A percentile compares a stretch with the other conserved stretches of the same genome.
Conservation (phyloP, 2,329 filamentous ascomycete genomes). For the Hypoxylon sp. region DNA sequence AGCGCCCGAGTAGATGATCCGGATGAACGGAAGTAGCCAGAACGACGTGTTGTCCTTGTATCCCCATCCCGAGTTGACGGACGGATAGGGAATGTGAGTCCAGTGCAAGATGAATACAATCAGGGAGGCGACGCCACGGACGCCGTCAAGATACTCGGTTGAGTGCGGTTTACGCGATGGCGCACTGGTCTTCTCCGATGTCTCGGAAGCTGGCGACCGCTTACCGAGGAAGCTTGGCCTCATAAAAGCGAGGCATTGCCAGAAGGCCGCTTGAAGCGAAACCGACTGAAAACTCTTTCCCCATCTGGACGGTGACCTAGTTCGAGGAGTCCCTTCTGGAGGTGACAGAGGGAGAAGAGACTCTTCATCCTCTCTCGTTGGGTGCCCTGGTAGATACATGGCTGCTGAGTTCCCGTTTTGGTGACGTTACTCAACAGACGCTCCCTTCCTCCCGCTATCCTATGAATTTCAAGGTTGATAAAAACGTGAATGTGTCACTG, state of each 20-base stretch:
- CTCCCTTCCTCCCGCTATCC: slow-evolving; percentile 1
- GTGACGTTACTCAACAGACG: slow-evolving; percentile 33
- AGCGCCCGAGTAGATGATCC: slow-evolving; percentile 57
- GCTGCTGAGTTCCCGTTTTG: slow-evolving; percentile 13
- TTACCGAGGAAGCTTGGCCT: slow-evolving; percentile 52
- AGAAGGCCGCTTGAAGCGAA: slow-evolving; percentile 38
- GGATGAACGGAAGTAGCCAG: slow-evolving; percentile 58
- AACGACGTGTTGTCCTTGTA: slow-evolving; percentile 53
- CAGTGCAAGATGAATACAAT: slow-evolving; percentile 60
- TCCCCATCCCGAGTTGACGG: slow-evolving; percentile 54
- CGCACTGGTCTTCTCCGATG: slow-evolving; percentile 39
- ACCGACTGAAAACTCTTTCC: slow-evolving; percentile 27
- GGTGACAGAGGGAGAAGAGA: slow-evolving; percentile 45
- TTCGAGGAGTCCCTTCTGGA: slow-evolving; percentile 25
- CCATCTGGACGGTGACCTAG: slow-evolving; percentile 24
- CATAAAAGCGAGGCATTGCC: slow-evolving; percentile 45
- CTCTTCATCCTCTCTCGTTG: slow-evolving; percentile 48
- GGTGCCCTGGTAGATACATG: slow-evolving; percentile 44
- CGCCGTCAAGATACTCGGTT: slow-evolving; percentile 60
- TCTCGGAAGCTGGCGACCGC: slow-evolving; percentile 35
- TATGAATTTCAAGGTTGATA: slow-evolving; percentile 21
- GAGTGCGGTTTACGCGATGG: slow-evolving; percentile 46
- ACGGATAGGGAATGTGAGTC: slow-evolving; percentile 51
- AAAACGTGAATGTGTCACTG: slow-evolving; percentile 25
- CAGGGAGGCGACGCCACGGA: slow-evolving; percentile 59